A percentile compares a stretch with the other conserved stretches of the same genome.
Evolutionary conservation across 208 protist species (phyloP).

Genomic region (Leishmania amazonensis): DNA sequence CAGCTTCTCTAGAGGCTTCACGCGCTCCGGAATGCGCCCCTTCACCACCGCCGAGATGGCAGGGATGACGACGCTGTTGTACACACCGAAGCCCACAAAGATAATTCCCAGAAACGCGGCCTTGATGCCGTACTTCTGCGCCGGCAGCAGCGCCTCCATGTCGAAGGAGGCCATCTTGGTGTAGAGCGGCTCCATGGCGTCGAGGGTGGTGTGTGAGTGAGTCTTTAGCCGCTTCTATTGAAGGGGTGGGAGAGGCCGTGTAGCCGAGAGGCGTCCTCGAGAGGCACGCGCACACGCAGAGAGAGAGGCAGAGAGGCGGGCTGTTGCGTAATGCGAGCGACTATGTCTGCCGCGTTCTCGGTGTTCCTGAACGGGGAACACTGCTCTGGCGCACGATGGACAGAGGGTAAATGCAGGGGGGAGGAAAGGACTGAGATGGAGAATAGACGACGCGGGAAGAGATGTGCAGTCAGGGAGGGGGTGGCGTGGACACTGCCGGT

Average conservation of each 20-base stretch:
- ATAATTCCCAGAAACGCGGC: conserved; percentile 44
- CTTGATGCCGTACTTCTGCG: conserved; percentile 27
- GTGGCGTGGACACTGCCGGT: not conserved
- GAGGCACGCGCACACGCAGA: not conserved
- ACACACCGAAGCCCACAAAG: conserved; percentile 65
- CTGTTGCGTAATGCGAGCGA: not conserved
- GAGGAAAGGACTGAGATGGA: not conserved
- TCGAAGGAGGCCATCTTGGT: conserved; percentile 4
- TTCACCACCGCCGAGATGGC: conserved; percentile 38
- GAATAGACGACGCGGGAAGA: not conserved
- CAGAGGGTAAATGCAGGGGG: not conserved
- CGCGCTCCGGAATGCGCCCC: conserved; percentile 42
- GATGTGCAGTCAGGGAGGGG: not conserved
- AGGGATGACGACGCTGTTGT: conserved; percentile 58
- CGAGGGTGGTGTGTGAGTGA: not conserved
- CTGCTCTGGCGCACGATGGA: not conserved
- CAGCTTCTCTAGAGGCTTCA: conserved; percentile 48
- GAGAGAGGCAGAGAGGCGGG: not conserved
- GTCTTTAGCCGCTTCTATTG: too few relatives aligned
- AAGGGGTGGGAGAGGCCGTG: not conserved
- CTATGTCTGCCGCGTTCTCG: not conserved
- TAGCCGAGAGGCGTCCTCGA: not conserved
- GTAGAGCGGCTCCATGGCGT: conserved; percentile 9
- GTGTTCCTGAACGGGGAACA: not conserved
- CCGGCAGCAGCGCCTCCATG: conserved; percentile 14